These are phyloP conservation scores for Huntiella abstrusa DNA, from an alignment of 2,329 filamentous ascomycete species.

Conservation along the genomic window DNA sequence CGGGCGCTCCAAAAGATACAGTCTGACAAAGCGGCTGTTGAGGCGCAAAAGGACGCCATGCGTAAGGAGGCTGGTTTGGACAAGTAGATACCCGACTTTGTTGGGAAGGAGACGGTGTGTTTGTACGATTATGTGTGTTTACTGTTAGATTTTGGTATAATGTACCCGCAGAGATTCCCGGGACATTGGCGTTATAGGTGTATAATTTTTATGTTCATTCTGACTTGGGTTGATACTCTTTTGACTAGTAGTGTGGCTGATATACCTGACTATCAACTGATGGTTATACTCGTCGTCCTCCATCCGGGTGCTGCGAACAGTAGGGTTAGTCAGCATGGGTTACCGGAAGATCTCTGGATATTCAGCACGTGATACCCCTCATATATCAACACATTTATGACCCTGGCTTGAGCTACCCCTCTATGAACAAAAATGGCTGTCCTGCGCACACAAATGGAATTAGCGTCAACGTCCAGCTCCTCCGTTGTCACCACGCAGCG, in stretches of 20 bases:
- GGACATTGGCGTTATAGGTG: no score
- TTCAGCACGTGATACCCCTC: constrained; percentile 2
- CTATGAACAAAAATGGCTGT: not conserved
- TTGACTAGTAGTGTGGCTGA: not conserved
- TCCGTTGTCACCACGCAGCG: no score
- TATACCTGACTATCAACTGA: not conserved
- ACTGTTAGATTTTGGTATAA: no score
- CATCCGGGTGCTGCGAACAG: not conserved
- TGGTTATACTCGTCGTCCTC: not conserved
- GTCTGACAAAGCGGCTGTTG: constrained; percentile 23
- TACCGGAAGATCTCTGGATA: not conserved
- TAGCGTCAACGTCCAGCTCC: no score
- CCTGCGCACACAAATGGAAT: not conserved
- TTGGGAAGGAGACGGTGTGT: no score
- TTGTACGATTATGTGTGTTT: no score
- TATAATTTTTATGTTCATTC: no score
- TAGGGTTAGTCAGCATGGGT: not conserved
- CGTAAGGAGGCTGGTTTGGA: constrained; percentile 28
- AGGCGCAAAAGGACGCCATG: constrained; percentile 28
- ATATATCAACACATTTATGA: constrained; percentile 2
- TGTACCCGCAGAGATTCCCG: no score
- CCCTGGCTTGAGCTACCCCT: constrained; percentile 4
- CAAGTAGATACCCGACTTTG: constrained; percentile 14
- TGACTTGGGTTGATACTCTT: no score
- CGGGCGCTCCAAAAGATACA: constrained; percentile 19